These are phyloP conservation scores for Eucommia ulmoides DNA, from an alignment of 257 asterid genomes.

Conservation along the genomic window DNA sequence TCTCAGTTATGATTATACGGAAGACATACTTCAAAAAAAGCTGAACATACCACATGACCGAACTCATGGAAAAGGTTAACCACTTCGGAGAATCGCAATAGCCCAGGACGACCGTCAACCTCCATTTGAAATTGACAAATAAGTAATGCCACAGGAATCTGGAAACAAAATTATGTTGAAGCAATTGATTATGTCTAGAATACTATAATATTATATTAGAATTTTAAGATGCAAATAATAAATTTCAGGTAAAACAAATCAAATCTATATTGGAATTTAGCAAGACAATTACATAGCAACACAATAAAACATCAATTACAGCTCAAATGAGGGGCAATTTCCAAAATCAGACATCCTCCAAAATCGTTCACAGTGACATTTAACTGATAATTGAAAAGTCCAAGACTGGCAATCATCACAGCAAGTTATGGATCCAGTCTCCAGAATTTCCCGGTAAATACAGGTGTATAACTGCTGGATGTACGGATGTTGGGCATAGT, in stretches of 20 bases:
- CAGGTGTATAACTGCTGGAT: too few species aligned
- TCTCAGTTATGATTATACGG: neutral
- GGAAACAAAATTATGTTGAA: constrained; percentile 16
- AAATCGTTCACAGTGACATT: neutral
- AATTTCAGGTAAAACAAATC: neutral
- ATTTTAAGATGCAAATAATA: neutral
- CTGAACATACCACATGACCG: constrained; percentile 76
- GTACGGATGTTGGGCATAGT: too few species aligned
- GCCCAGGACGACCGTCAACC: constrained; percentile 47
- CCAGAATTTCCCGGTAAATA: too few species aligned
- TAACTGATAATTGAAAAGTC: too few species aligned
- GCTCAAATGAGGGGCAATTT: neutral
- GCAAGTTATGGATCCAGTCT: too few species aligned
- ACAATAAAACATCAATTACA: neutral
- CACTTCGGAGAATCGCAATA: constrained; percentile 80
- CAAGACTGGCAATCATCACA: too few species aligned
- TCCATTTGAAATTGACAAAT: constrained; percentile 76
- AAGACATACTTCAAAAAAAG: neutral
- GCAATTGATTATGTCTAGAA: neutral
- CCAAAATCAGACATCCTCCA: too few species aligned
- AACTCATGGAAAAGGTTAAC: constrained; percentile 86
- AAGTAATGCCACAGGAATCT: constrained; percentile 81
- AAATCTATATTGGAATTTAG: neutral
- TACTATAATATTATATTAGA: too few species aligned
- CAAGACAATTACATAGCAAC: neutral